These are phyloP conservation scores for Candida buenavistaensis DNA, from an alignment of 1,139 yeast genomes.

Conservation along the genomic window DNA sequence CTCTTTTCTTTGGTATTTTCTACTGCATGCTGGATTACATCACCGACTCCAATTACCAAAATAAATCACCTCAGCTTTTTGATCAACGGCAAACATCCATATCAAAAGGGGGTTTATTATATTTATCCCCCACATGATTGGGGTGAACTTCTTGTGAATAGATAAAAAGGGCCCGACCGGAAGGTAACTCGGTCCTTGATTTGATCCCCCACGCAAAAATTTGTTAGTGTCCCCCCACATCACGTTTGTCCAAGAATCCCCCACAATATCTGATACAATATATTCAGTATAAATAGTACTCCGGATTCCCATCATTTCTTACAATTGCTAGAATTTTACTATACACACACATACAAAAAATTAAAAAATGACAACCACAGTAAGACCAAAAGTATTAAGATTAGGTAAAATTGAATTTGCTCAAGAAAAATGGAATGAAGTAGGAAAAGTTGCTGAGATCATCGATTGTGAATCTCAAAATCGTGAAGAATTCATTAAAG, in stretches of 20 bases:
- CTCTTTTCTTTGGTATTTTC: too few species aligned
- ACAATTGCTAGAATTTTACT: too few species aligned
- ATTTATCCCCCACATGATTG: background rate
- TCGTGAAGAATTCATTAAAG: slow-evolving; percentile 52
- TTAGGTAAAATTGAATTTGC: slow-evolving; percentile 56
- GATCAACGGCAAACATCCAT: too few species aligned
- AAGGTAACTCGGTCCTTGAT: background rate
- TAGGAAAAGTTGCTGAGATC: slow-evolving; percentile 51
- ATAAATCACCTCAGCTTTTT: too few species aligned
- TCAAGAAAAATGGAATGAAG: slow-evolving; percentile 55
- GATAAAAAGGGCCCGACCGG: background rate
- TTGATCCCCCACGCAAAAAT: background rate
- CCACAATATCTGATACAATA: background rate
- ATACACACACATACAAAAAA: too few species aligned
- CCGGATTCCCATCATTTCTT: too few species aligned
- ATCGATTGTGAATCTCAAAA: slow-evolving; percentile 42
- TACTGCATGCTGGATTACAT: too few species aligned
- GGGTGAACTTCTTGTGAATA: too few species aligned
- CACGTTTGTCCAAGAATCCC: background rate
- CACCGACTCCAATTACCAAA: too few species aligned
- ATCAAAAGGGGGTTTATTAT: too few species aligned
- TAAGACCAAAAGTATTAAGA: slow-evolving; percentile 57
- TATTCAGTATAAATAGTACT: too few species aligned
- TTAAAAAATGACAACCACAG: slow-evolving; percentile 3
- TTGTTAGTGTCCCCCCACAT: background rate